Percentiles rank a stretch among this genome's conserved stretches.
Conservation (phyloP, 2,329 filamentous ascomycete genomes). For the Penicillium sp. region DNA sequence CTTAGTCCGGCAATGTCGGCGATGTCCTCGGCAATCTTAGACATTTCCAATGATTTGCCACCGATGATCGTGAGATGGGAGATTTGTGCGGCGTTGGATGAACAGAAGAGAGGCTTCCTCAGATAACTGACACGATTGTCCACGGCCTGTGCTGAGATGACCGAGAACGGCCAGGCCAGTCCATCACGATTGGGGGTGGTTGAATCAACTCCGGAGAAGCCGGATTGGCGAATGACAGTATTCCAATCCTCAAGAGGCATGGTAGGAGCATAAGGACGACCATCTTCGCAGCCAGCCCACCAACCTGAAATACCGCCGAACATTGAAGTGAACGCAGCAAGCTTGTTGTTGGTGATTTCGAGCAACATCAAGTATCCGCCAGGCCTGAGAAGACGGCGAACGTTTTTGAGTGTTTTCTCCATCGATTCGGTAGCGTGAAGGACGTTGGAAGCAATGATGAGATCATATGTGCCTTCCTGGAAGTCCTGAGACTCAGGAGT, state of each 20-base stretch:
- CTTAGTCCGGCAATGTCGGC: background rate
- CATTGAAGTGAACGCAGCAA: background rate
- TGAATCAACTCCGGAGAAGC: slow-evolving; percentile 7
- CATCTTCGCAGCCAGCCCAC: slow-evolving; percentile 2
- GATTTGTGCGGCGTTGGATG: background rate
- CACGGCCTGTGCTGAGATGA: slow-evolving; percentile 30
- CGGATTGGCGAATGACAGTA: background rate
- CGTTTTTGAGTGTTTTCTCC: slow-evolving; percentile 31
- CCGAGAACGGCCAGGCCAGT: background rate
- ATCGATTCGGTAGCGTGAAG: slow-evolving; percentile 40
- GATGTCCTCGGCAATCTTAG: background rate
- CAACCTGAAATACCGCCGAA: slow-evolving; percentile 1
- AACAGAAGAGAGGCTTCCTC: slow-evolving; percentile 6
- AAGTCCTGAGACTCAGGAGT: slow-evolving; percentile 39
- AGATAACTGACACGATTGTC: slow-evolving; percentile 21
- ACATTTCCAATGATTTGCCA: background rate
- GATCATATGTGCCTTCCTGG: slow-evolving; percentile 31
- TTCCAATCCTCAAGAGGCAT: slow-evolving; percentile 1
- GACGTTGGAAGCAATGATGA: slow-evolving; percentile 43
- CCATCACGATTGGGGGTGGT: background rate
- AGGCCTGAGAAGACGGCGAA: slow-evolving; percentile 41
- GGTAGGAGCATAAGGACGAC: background rate
- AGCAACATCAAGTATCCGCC: slow-evolving; percentile 49
- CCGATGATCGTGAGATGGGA: background rate
- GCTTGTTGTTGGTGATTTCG: slow-evolving; percentile 28